phyloP scores from a whole-genome alignment of 2,329 filamentous ascomycete genomes.

The Chrysoporthe deuterocubensis region DNA sequence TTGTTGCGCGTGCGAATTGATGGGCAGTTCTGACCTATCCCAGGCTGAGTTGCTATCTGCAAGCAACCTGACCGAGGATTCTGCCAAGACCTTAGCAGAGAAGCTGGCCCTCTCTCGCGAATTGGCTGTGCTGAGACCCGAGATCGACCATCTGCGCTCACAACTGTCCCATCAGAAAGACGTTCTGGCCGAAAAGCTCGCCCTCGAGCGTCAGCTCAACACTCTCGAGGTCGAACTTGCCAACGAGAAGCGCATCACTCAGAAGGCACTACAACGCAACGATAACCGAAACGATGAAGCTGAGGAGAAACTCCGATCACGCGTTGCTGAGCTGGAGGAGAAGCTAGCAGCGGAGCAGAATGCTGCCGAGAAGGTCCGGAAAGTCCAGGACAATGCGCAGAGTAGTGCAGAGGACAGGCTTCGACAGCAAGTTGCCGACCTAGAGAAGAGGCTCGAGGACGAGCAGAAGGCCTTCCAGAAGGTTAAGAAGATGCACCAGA shows the following conservation, averaged over 20 bases:
- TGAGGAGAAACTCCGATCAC: constrained; percentile 45
- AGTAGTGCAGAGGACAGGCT: constrained; percentile 28
- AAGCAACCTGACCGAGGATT: constrained; percentile 69
- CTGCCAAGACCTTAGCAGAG: constrained; percentile 68
- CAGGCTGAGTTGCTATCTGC: constrained; percentile 75
- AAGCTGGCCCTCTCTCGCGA: constrained; percentile 59
- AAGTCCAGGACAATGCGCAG: constrained; percentile 34
- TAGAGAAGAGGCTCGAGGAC: constrained; percentile 60
- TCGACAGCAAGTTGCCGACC: constrained; percentile 20
- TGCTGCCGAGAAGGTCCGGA: constrained; percentile 38
- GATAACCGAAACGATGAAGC: constrained; percentile 41
- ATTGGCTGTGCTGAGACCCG: constrained; percentile 56
- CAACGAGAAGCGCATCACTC: constrained; percentile 63
- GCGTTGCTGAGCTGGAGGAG: constrained; percentile 41
- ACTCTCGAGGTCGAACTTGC: constrained; percentile 81
- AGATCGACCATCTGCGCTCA: constrained; percentile 59
- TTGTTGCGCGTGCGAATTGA: neutral
- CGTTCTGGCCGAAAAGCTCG: constrained; percentile 76
- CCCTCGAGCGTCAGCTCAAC: constrained; percentile 76
- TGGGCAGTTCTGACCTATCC: constrained; percentile 30
- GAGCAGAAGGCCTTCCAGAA: constrained; percentile 53
- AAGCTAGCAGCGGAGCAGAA: constrained; percentile 17
- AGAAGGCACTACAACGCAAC: constrained; percentile 36
- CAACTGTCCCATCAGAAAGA: constrained; percentile 66
- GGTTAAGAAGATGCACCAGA: constrained; percentile 33